Conservation (phyloP, 257 asterid species). For the Solanum tarapatanum region DNA sequence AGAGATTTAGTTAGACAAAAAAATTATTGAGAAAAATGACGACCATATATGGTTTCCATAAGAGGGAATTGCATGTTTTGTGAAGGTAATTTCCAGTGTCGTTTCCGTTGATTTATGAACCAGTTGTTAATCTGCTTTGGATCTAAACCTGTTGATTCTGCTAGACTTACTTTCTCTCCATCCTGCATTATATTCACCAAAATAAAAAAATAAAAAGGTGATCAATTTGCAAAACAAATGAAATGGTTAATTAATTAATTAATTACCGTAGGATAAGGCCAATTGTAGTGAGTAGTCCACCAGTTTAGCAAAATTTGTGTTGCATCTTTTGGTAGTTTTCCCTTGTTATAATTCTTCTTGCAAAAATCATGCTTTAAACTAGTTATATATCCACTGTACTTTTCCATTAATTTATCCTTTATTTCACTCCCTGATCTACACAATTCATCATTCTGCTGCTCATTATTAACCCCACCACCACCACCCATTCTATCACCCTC, state of each 20-base stretch:
- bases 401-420: constrained; percentile 1
- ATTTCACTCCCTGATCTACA: not conserved
- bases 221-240: not conserved
- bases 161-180: not conserved
- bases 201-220: not conserved
- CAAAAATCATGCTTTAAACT: constrained; percentile 3
- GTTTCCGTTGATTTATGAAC: not conserved
- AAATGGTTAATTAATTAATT: not conserved
- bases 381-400: constrained; percentile 6
- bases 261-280: constrained; percentile 9
- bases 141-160: not conserved
- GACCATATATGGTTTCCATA: not conserved
- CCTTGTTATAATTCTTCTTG: constrained; percentile 6
- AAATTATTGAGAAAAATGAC: not conserved
- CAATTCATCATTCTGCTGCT: not conserved
- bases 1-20: not conserved
- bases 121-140: constrained; percentile 1
- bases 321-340: constrained; percentile 7
- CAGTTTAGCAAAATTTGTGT: not conserved
- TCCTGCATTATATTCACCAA: not conserved
- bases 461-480: not conserved
- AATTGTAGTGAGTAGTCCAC: constrained; percentile 9
- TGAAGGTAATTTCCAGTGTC: not conserved
- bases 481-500: not conserved
- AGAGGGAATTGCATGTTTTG: not conserved